These are phyloP conservation scores for Volvariella volvacea DNA, from an alignment of 1,284 basidiomycete species.

Conservation along the genomic window DNA sequence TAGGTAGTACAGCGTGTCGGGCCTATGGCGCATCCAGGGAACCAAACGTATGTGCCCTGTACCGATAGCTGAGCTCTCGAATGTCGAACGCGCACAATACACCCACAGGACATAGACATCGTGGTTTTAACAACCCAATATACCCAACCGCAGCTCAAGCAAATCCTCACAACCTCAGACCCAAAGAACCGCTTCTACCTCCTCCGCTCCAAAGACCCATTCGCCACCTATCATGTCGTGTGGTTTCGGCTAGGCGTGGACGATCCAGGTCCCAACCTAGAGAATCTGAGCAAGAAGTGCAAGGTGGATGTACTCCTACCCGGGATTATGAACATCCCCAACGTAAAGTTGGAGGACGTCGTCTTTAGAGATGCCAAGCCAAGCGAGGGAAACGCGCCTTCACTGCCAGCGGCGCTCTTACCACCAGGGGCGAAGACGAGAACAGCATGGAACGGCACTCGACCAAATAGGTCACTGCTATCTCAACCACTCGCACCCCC, in stretches of 20 bases:
- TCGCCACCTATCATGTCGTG: neutral
- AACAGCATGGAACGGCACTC: constrained; percentile 1
- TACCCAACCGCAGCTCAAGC: neutral
- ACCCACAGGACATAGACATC: constrained; percentile 42
- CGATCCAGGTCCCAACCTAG: neutral
- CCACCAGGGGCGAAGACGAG: neutral
- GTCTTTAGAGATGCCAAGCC: too few relatives aligned
- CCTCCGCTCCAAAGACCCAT: constrained; percentile 1
- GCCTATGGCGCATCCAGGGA: constrained; percentile 29
- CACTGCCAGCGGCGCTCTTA: neutral
- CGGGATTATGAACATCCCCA: constrained; percentile 3
- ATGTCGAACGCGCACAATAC: too few relatives aligned
- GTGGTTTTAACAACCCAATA: constrained; percentile 30
- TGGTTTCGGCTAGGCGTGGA: constrained; percentile 1
- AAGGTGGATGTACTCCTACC: constrained; percentile 6
- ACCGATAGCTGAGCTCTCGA: neutral
- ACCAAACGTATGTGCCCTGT: constrained; percentile 26
- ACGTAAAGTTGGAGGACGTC: neutral
- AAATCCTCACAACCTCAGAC: neutral
- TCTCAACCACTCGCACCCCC: too few relatives aligned
- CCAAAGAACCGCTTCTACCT: constrained; percentile 3
- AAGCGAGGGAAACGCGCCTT: too few relatives aligned
- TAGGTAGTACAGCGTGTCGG: constrained; percentile 29
- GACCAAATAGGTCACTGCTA: too few relatives aligned
- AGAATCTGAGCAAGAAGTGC: neutral